Percentiles rank a stretch among this genome's conserved stretches.
These are phyloP conservation scores for Fistulinella staudtii DNA, from an alignment of 1,284 basidiomycete genomes.

Conservation along the genomic window DNA sequence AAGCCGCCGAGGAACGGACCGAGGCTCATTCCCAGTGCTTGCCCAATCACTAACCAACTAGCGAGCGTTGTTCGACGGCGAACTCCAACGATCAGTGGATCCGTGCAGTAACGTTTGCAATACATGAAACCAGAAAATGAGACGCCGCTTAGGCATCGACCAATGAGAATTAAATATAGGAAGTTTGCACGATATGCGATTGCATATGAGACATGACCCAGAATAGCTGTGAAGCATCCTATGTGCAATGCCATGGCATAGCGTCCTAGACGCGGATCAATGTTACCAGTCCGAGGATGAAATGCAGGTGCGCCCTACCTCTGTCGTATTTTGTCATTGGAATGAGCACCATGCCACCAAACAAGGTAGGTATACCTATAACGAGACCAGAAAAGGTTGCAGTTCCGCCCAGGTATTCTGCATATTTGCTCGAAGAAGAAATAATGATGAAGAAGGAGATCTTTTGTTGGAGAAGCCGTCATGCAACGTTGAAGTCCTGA, in stretches of 20 bases:
- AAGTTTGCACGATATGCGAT: slow-evolving; percentile 44
- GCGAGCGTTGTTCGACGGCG: slow-evolving; percentile 61
- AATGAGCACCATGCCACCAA: slow-evolving; percentile 44
- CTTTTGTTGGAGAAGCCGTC: slow-evolving; percentile 35
- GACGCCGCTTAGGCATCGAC: slow-evolving; percentile 43
- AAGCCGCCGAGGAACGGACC: slow-evolving; percentile 67
- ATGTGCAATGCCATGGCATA: slow-evolving; percentile 48
- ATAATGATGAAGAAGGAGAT: slow-evolving; percentile 67
- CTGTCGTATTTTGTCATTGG: slow-evolving; percentile 53
- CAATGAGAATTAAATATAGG: slow-evolving; percentile 48
- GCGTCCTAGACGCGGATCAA: slow-evolving; percentile 36
- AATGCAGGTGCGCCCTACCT: slow-evolving; percentile 36
- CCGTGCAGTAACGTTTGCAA: slow-evolving; percentile 60
- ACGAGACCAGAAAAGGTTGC: slow-evolving; percentile 65
- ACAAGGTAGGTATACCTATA: slow-evolving; percentile 56
- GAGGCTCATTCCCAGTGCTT: slow-evolving; percentile 58
- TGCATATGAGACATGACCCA: slow-evolving; percentile 44
- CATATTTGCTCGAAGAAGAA: slow-evolving; percentile 61
- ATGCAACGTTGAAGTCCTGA: neutral
- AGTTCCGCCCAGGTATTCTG: slow-evolving; percentile 57
- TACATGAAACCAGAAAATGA: slow-evolving; percentile 49
- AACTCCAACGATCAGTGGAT: slow-evolving; percentile 62
- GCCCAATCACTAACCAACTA: slow-evolving; percentile 60
- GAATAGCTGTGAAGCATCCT: slow-evolving; percentile 38
- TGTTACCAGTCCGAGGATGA: neutral